Percentiles rank a stretch among this genome's conserved stretches.
Evolutionary conservation across 2,329 filamentous ascomycete genomes (phyloP).

Genomic region (Colletotrichum orbiculare): DNA sequence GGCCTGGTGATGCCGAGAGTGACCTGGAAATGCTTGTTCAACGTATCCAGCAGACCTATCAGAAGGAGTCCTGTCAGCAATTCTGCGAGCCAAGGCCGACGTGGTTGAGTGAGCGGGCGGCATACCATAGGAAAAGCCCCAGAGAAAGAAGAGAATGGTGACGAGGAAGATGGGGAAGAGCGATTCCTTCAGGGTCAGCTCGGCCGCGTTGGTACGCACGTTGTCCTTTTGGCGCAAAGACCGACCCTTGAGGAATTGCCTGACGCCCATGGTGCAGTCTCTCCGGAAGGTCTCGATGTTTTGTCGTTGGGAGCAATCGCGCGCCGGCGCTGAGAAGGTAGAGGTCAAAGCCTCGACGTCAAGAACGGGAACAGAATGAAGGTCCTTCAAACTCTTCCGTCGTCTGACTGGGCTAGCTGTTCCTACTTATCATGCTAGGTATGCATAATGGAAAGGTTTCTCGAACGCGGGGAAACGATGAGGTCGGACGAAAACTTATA

Average conservation of each 20-base stretch:
- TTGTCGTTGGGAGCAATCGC: background rate
- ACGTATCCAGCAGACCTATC: conserved; percentile 37
- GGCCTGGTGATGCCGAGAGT: conserved; percentile 56
- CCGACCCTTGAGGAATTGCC: conserved; percentile 56
- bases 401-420: background rate
- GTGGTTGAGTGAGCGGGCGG: conserved; percentile 32
- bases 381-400: background rate
- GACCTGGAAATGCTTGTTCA: conserved; percentile 63
- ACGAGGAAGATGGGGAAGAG: conserved; percentile 75
- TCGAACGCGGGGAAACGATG: conserved; percentile 9
- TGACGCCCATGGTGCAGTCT: conserved; percentile 51
- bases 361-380: background rate
- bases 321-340: background rate
- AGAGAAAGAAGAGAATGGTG: conserved; percentile 45
- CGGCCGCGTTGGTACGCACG: conserved; percentile 54
- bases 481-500: conserved; percentile 31
- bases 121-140: conserved; percentile 38
- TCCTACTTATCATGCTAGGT: background rate
- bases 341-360: conserved; percentile 7
- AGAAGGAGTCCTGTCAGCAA: conserved; percentile 3
- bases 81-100: no score
- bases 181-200: conserved; percentile 74
- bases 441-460: background rate
- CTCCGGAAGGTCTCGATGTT: background rate
- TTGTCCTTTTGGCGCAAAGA: conserved; percentile 57